Evolutionary conservation across 73 alveolate genomes (phyloP).

Genomic region (Paramecium caudatum): DNA sequence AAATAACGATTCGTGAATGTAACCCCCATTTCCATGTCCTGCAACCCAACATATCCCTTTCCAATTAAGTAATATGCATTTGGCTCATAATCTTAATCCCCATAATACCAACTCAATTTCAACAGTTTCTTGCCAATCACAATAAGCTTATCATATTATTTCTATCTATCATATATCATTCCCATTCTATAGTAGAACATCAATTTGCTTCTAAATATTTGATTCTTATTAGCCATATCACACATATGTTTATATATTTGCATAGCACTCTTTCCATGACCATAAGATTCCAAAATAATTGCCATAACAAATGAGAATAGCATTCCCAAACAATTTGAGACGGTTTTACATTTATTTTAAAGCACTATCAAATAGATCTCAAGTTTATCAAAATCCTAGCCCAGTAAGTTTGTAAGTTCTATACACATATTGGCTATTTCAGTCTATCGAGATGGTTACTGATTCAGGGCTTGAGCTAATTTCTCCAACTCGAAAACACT

Average conservation of each 20-base stretch:
- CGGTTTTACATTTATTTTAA: constrained; percentile 1
- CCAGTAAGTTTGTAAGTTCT: not conserved
- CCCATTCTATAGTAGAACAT: constrained; percentile 38
- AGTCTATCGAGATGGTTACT: not conserved
- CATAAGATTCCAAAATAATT: constrained; percentile 34
- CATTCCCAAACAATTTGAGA: not conserved
- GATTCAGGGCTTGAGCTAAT: not conserved
- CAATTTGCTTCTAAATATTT: not conserved
- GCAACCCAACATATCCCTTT: constrained; percentile 2
- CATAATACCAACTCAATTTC: constrained; percentile 53
- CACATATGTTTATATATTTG: not conserved
- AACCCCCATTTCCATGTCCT: constrained; percentile 31
- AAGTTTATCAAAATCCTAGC: not conserved
- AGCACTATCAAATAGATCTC: constrained; percentile 21
- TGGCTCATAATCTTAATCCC: constrained; percentile 24
- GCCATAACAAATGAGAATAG: constrained; percentile 39
- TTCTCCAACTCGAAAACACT: not conserved
- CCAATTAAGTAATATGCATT: constrained; percentile 5
- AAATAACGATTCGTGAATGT: constrained; percentile 17
- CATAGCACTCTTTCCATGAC: not conserved
- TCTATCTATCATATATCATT: not conserved
- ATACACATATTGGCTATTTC: not conserved
- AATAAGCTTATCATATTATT: not conserved
- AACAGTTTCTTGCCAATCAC: constrained; percentile 30
- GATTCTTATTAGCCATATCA: constrained; percentile 19